A percentile compares a stretch with the other conserved stretches of the same genome.
These are phyloP conservation scores for Arthrocladium fulminans DNA, from an alignment of 2,329 filamentous ascomycete genomes.

Conservation along the genomic window DNA sequence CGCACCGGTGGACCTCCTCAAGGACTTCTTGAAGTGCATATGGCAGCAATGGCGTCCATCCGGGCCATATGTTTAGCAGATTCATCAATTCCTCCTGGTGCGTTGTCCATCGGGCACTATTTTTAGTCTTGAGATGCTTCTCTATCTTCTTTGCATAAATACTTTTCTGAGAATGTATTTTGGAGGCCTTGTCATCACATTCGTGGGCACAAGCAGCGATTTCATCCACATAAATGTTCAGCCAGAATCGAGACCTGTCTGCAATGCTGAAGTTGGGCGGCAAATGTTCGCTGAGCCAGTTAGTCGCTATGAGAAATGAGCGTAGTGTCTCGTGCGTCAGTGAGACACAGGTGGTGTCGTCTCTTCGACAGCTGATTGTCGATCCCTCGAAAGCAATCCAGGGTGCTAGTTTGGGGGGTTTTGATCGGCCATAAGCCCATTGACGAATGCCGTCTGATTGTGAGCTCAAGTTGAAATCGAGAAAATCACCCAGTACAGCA, in stretches of 20 bases:
- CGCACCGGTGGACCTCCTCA: background rate
- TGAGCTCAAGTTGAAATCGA: background rate
- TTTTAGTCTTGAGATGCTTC: background rate
- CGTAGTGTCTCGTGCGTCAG: background rate
- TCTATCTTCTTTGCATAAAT: background rate
- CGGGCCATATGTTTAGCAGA: background rate
- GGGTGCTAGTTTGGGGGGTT: background rate
- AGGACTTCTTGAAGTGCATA: background rate
- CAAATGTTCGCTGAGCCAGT: background rate
- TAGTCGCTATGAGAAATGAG: background rate
- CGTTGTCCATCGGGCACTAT: background rate
- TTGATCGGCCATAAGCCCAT: background rate
- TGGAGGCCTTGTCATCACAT: too few relatives aligned
- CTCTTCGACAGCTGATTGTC: background rate
- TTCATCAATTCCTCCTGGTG: background rate
- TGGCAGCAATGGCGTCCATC: slow-evolving; percentile 1
- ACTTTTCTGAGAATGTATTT: background rate
- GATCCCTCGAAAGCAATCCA: background rate
- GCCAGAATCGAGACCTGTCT: background rate
- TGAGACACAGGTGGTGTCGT: background rate
- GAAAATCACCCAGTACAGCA: background rate
- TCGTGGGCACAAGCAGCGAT: background rate
- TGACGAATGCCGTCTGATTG: background rate
- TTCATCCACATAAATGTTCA: background rate
- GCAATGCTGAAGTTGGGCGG: background rate